These are phyloP conservation scores for Centella asiatica DNA, from an alignment of 129 eudicot genomes.

Conservation along the genomic window DNA sequence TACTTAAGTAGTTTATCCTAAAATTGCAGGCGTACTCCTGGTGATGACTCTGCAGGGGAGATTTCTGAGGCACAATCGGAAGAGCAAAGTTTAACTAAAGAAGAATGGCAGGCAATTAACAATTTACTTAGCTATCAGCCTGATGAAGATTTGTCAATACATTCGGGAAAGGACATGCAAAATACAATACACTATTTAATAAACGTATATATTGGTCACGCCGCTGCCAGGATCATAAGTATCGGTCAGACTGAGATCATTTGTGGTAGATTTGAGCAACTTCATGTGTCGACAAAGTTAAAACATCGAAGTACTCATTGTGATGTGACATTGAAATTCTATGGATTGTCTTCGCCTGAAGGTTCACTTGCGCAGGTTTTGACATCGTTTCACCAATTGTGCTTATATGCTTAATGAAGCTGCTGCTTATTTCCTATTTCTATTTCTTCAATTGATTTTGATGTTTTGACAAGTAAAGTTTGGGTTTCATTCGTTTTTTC, in stretches of 20 bases:
- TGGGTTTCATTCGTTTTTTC: too few species aligned
- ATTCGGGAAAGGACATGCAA: constrained; percentile 63
- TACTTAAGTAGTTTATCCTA: constrained; percentile 13
- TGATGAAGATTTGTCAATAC: constrained; percentile 57
- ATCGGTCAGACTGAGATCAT: constrained; percentile 56
- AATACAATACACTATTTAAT: constrained; percentile 67
- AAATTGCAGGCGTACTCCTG: constrained; percentile 50
- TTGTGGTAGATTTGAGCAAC: constrained; percentile 95
- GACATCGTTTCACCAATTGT: background rate
- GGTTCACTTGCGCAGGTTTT: constrained; percentile 95
- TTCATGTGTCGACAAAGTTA: constrained; percentile 68
- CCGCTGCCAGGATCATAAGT: constrained; percentile 81
- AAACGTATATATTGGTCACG: constrained; percentile 67
- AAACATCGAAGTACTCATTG: constrained; percentile 74
- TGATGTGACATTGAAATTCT: constrained; percentile 69
- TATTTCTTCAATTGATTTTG: too few species aligned
- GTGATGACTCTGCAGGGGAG: constrained; percentile 36
- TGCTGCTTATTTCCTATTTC: background rate
- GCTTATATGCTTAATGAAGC: background rate
- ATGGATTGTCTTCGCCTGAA: constrained; percentile 92
- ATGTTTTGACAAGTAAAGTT: too few species aligned
- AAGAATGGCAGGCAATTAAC: constrained; percentile 95
- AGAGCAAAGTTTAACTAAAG: constrained; percentile 72
- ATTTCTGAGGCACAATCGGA: constrained; percentile 39
- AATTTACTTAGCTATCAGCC: constrained; percentile 88